Conservation (phyloP, 164 flowering plant species). For the Stephania japonica region DNA sequence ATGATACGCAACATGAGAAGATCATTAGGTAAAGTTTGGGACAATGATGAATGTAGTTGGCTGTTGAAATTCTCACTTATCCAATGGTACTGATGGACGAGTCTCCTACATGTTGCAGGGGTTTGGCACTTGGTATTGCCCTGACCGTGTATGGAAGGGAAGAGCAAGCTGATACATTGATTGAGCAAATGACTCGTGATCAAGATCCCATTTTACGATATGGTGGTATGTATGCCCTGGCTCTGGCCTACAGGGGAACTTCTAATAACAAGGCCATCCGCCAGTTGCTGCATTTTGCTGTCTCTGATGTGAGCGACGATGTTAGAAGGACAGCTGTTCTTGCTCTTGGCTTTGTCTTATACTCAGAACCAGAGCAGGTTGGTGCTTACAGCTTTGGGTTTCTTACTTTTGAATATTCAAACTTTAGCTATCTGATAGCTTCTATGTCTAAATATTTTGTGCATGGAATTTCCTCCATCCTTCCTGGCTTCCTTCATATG, state of each 20-base stretch:
- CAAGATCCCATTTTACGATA: constrained; percentile 89
- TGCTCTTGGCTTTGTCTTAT: constrained; percentile 25
- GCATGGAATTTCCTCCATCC: background rate
- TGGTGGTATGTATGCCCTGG: constrained; percentile 96
- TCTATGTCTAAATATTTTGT: background rate
- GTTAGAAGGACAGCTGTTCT: constrained; percentile 21
- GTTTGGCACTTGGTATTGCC: constrained; percentile 81
- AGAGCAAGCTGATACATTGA: constrained; percentile 86
- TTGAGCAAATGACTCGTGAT: constrained; percentile 90
- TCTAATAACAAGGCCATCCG: constrained; percentile 91
- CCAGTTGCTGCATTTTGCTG: constrained; percentile 89
- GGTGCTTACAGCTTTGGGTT: background rate
- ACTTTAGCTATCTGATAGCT: background rate
- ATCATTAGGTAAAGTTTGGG: constrained; percentile 58
- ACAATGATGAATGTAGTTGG: background rate
- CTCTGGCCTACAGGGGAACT: constrained; percentile 84
- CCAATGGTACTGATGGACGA: background rate
- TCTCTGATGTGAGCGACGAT: constrained; percentile 70
- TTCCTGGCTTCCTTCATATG: background rate
- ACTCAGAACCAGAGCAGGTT: constrained; percentile 24
- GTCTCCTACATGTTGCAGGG: constrained; percentile 34
- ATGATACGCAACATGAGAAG: constrained; percentile 93
- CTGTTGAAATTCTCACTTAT: background rate
- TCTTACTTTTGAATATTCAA: background rate
- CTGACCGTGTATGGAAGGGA: constrained; percentile 94